These are phyloP conservation scores for Karstenula rhodostoma DNA, from an alignment of 2,329 filamentous ascomycete species.

Conservation along the genomic window DNA sequence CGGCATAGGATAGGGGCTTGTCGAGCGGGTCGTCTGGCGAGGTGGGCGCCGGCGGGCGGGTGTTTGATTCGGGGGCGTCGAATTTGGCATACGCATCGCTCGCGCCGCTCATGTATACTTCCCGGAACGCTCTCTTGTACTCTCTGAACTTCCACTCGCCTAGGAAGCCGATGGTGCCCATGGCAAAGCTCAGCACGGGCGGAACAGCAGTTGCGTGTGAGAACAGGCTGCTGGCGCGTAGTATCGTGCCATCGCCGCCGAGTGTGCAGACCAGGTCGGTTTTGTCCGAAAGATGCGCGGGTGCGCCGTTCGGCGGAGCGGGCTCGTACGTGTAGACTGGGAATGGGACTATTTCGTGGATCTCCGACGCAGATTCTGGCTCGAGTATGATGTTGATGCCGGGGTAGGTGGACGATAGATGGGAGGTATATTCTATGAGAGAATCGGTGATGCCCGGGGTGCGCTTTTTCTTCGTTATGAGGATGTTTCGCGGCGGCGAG, in stretches of 20 bases:
- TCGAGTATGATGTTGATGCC: constrained; percentile 85
- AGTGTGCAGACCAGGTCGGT: constrained; percentile 90
- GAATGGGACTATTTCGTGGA: constrained; percentile 76
- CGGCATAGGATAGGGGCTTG: constrained; percentile 66
- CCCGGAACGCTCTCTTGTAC: constrained; percentile 88
- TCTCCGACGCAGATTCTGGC: constrained; percentile 72
- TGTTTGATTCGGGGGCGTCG: constrained; percentile 75
- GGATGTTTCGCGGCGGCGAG: constrained; percentile 71
- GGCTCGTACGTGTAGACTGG: constrained; percentile 60
- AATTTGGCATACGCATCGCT: constrained; percentile 61
- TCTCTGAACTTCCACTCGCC: constrained; percentile 97
- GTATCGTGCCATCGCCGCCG: constrained; percentile 90
- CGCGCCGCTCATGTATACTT: constrained; percentile 86
- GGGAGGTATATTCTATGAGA: constrained; percentile 67
- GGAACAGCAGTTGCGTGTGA: constrained; percentile 82
- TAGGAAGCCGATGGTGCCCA: constrained; percentile 94
- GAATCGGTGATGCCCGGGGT: constrained; percentile 64
- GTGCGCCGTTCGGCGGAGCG: constrained; percentile 47
- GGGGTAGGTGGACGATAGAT: constrained; percentile 82
- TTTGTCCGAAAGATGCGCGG: constrained; percentile 69
- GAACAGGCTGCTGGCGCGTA: constrained; percentile 86
- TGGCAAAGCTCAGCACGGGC: constrained; percentile 92
- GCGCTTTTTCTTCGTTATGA: constrained; percentile 73
- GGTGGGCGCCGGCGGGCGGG: constrained; percentile 71
- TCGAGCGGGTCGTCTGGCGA: constrained; percentile 61